Evolutionary conservation across 805 yeast genomes (phyloP).

Genomic region (Metschnikowia continentalis): DNA sequence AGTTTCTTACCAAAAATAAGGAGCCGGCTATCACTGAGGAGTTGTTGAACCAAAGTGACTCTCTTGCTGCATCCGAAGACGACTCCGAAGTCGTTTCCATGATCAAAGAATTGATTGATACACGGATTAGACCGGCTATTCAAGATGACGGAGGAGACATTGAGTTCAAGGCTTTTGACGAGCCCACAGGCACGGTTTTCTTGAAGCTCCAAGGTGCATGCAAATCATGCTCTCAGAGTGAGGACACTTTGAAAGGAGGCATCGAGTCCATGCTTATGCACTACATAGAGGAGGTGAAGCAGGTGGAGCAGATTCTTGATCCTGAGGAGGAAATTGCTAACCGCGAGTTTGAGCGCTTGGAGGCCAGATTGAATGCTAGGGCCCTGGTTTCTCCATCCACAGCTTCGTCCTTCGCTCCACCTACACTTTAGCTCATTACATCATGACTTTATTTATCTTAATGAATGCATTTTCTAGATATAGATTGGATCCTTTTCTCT

Average conservation of each 20-base stretch:
- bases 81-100: conserved; percentile 71
- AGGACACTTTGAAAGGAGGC: conserved; percentile 90
- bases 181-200: conserved; percentile 81
- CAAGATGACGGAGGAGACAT: conserved; percentile 99
- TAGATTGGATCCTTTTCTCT: not conserved
- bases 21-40: conserved; percentile 41
- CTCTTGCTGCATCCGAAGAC: conserved; percentile 47
- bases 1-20: conserved; percentile 34
- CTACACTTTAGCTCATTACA: conserved; percentile 10
- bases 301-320: conserved; percentile 83
- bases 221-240: conserved; percentile 85
- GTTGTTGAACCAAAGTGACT: conserved; percentile 35
- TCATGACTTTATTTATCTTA: conserved; percentile 5
- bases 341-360: conserved; percentile 81
- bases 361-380: conserved; percentile 37
- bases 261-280: conserved; percentile 96
- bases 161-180: conserved; percentile 80
- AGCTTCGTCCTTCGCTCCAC: conserved; percentile 21
- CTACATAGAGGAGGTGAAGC: conserved; percentile 91
- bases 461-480: conserved; percentile 2
- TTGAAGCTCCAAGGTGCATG: conserved; percentile 94
- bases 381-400: conserved; percentile 13
- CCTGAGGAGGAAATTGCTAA: conserved; percentile 71
- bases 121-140: conserved; percentile 94
- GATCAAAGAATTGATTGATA: conserved; percentile 88